Base-by-base conservation (phyloP, 371 early-diverging fungal species). In the Syncephalastrum sp. region DNA sequence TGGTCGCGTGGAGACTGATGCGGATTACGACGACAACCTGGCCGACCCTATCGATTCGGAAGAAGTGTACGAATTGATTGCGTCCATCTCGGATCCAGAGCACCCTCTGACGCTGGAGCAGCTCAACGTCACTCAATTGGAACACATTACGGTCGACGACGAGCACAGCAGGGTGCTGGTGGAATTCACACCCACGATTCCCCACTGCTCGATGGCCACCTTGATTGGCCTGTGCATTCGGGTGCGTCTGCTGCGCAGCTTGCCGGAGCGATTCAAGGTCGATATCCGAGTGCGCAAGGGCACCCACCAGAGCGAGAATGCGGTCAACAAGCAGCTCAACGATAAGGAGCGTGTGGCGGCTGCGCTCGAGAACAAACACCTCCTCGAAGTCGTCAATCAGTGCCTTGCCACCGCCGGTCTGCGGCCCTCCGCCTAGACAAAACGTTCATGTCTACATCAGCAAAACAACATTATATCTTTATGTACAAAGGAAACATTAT, bases 151-250 rank as follows among this genome's bases (percentile, higher is more conserved):
- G 13, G 93, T 97, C 4, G 84, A 89, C 60, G 84, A 91, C 64
- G 75, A 77, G 5, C 57, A 59, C 27, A 87, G 80, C 70, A 82
- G 71, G 46, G 77, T 96, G 17, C 60, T 77, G 12, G 90, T 95
- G 53, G 85, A 87, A 67, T 93, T 99, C 67, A 96, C 95, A 8
- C 99, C 99, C 1, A 99, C 99, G 4, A 99, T 99, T 65, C 99
- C 99, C 45, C 99, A 99, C 75, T 99, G 99, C 76, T 96, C 96
- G 17, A 98, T 99, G 99, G 99, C 99, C 12, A 98, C 99, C 16
- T 72, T 99, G 54, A 99, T 99, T 75, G 99, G 99, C 0, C 85
- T 99, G 19, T 94, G 95, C 70, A 96, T 99, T 52, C 91, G 97
- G 16, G 97, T 96, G 24, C 84, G 95, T 44, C 70, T 99, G 53